Evolutionary conservation across 2,329 filamentous ascomycete genomes (phyloP), one percentile per base, ranked within the genome.

Genomic region (Fusarium sulawesiense): DNA sequence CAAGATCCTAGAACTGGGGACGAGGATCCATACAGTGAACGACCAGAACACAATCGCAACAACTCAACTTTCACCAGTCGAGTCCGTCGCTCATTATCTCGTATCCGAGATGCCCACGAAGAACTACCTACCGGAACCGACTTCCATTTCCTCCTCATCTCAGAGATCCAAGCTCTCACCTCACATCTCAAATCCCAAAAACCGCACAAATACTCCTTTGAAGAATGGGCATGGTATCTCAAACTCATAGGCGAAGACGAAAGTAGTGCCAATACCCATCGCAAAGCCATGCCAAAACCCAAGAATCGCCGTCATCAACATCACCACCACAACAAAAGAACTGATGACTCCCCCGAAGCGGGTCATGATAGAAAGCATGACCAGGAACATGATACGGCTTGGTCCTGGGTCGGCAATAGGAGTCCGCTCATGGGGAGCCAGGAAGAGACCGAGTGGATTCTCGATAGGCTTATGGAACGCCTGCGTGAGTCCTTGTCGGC

Each of bases 201-300:
- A 7, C 85, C 87, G 4, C 89, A 89, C 58, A 86, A 85, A 56
- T 98, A 97, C 77, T 85, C 83, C 0, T 98, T 94, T 68, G 89
- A 94, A 71, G 91, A 97, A 76, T 97, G 94, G 94, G 91, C 92
- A 0, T 92, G 93, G 82, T 96, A 93, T 73, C 90, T 94, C 10
- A 87, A 88, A 23, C 84, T 97, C 32, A 92, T 97, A n/a, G 88
- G 88, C 48, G 87, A 90, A 74, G 87, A 90, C 75, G 88, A 90
- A 74, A 80, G 79, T 57, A 82, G 82, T 68, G 80, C 85, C 4
- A 78, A 80, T 8, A 85, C 80, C 20, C 88, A 90, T 73, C 77
- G 83, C n/a, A 82, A 80, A 60, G 79, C 79, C 9, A 70, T 66
- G 27, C 74, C 77, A 10, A 77, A 74, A 25, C 29, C 30, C 45